These are phyloP conservation scores for Oryza meridionalis DNA, from an alignment of 176 grass and related monocot species.

Conservation along the genomic window DNA sequence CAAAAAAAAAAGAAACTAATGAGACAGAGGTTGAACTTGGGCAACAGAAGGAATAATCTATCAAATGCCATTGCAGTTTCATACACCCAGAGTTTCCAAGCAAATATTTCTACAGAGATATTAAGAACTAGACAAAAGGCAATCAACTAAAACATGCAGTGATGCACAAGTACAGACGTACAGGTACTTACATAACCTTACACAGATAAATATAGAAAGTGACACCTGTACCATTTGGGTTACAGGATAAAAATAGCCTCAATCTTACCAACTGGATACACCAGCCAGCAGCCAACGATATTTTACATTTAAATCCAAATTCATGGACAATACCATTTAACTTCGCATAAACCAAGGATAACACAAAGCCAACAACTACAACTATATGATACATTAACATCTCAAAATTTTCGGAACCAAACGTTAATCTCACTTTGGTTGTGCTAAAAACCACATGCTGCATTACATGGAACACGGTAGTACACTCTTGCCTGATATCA, in stretches of 20 bases:
- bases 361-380: background rate
- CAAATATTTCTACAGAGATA: background rate
- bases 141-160: background rate
- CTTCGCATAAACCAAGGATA: background rate
- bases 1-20: background rate
- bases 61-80: background rate
- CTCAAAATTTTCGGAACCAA: background rate
- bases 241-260: background rate
- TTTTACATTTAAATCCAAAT: background rate
- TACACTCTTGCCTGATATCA: background rate
- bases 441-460: background rate
- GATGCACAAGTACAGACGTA: background rate
- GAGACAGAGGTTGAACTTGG: background rate
- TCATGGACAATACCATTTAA: background rate
- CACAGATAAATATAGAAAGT: conserved; percentile 6
- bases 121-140: background rate
- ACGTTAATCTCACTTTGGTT: background rate
- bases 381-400: background rate
- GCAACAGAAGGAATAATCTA: background rate
- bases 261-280: background rate
- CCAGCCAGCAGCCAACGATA: background rate
- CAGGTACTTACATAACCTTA: background rate
- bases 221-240: background rate
- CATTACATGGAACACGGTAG: background rate
- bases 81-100: background rate